Evolutionary conservation across 345 rosid species (phyloP).

Genomic region (Brassica napus): DNA sequence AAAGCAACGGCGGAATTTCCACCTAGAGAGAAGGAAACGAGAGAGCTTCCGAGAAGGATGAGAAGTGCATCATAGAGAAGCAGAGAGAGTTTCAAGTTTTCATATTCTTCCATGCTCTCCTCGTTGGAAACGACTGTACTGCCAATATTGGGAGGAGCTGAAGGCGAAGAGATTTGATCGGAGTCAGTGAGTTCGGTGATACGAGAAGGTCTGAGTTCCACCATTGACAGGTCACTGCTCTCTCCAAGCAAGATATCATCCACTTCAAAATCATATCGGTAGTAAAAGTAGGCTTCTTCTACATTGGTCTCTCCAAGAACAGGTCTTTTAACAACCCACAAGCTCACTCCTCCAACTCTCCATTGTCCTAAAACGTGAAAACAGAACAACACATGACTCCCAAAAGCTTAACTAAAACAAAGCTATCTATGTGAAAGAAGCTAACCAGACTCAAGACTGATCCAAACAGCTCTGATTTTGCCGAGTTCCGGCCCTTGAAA

Average conservation of each 20-base stretch:
- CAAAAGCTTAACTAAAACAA: no score
- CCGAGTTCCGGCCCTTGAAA: conserved; percentile 62
- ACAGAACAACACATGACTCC: background rate
- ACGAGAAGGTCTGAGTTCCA: conserved; percentile 61
- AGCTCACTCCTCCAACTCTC: conserved; percentile 65
- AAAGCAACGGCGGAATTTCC: conserved; percentile 62
- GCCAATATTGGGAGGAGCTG: conserved; percentile 31
- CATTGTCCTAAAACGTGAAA: conserved; percentile 75
- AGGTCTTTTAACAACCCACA: conserved; percentile 42
- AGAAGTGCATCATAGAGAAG: conserved; percentile 49
- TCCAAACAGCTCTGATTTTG: conserved; percentile 71
- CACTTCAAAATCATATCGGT: conserved; percentile 55
- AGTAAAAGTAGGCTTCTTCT: conserved; percentile 35
- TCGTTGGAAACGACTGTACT: conserved; percentile 45
- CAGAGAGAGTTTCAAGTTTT: conserved; percentile 74
- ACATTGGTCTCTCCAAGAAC: conserved; percentile 28
- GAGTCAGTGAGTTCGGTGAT: conserved; percentile 48
- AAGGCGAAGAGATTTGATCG: conserved; percentile 27
- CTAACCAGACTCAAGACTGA: conserved; percentile 81
- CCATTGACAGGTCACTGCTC: conserved; percentile 60
- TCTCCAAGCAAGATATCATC: conserved; percentile 80
- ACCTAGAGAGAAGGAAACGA: conserved; percentile 47
- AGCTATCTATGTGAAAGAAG: no score
- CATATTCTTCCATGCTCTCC: conserved; percentile 85
- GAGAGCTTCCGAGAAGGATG: conserved; percentile 49